Evolutionary conservation across 2,329 filamentous ascomycete genomes (phyloP).

Genomic region (Botrytis galanthina): DNA sequence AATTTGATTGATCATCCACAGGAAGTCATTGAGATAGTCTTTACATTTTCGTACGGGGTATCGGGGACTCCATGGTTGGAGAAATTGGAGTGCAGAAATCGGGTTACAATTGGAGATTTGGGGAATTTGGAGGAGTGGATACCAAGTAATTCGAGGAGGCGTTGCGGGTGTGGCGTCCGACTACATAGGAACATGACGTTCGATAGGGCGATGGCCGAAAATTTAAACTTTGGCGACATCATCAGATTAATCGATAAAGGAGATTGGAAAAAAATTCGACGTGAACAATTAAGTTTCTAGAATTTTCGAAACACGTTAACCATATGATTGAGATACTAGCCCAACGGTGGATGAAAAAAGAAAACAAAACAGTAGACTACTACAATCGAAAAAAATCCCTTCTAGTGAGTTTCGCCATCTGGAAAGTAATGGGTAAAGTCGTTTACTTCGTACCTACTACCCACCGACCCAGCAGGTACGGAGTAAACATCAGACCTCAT

Average conservation of each 20-base stretch:
- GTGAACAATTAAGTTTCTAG: not conserved
- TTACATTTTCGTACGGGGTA: not conserved
- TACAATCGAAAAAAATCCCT: not conserved
- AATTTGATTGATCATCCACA: not conserved
- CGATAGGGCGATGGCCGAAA: not conserved
- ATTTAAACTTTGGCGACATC: not conserved
- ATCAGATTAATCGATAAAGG: not conserved
- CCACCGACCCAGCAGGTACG: not conserved
- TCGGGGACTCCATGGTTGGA: slow-evolving; percentile 9
- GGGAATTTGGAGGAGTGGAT: not conserved
- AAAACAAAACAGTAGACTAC: not conserved
- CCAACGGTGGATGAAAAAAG: not conserved
- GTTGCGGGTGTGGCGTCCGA: not conserved
- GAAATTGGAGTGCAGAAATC: slow-evolving; percentile 6
- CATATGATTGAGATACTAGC: not conserved
- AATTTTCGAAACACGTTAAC: not conserved
- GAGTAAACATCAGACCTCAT: not conserved
- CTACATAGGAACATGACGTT: not conserved
- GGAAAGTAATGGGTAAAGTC: not conserved
- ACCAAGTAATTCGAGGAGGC: not conserved
- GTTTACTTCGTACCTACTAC: not conserved
- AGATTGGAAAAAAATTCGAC: not conserved
- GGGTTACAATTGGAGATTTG: not conserved
- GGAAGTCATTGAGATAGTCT: not conserved
- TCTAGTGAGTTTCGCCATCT: not conserved